Evolutionary conservation across 2,329 filamentous ascomycete genomes (phyloP), one percentile per base, ranked within the genome.

Genomic region (Parastagonospora avenae): DNA sequence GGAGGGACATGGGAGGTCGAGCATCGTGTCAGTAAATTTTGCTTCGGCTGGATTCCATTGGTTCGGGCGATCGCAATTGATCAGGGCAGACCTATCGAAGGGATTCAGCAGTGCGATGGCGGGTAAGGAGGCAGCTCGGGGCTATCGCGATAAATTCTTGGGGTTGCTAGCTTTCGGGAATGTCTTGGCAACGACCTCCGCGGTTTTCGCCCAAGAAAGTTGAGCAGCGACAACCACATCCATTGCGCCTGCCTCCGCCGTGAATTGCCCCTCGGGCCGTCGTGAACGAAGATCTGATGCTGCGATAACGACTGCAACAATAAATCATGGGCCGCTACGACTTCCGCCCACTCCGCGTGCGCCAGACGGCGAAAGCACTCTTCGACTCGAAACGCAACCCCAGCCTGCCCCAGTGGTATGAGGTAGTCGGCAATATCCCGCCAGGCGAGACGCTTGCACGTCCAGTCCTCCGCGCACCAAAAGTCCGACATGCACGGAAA

Each of bases 1-100:
- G 72, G 76, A 80, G 76, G 82, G 82, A 84, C 85, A 88, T 87
- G 83, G 82, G 82, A 80, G 68, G 76, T 72, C 77, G 77, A 75
- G 80, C 85, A 87, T 87, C 63, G 78, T 85, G 82, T 76, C 74
- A 70, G 63, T 49, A 55, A 55, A 50, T 48, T 55, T 46, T 36
- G 38, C 48, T 52, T 48, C 45, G 51, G 52, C 45, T 40, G 48
- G 30, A n/a, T 52, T 59, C 57, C 62, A 67, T 65, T 32, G 29
- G 52, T 40, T 31, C 15, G 19, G 7, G 31, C 11, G 12, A 33
- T 10, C 27, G 31, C 32, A 38, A 47, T 54, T 54, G 50, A 15
- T 48, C 52, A 66, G 10, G 38, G 37, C 16, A 54, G 50, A 49
- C 56, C 55, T 63, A 66, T 62, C 51, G 60, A 35, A 45, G 48